Evolutionary conservation across 768 basidiomycete species (phyloP), one percentile per base, ranked within the genome.

Genomic region (Astraeus odoratus): DNA sequence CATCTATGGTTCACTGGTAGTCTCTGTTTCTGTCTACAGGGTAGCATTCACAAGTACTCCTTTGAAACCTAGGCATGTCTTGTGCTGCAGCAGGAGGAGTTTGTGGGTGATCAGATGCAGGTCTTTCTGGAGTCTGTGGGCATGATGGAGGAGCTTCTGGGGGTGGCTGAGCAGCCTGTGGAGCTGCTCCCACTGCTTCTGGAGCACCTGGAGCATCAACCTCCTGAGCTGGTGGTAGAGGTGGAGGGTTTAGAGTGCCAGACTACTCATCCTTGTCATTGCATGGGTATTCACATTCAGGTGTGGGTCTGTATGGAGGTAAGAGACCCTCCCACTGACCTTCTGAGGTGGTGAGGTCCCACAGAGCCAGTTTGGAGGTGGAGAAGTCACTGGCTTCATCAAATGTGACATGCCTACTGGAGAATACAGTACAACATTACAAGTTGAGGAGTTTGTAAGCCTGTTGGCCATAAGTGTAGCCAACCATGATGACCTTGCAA

Each of bases 401-500:
- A 35, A 34, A 43, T n/a, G 19, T 20, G 29, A 44, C 29, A 20
- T 44, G 43, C 20, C 19, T 5, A 22, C 27, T 18, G 12, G 40
- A 31, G 25, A 20, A 34, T 22, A 19, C 16, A 34, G 43, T 31
- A 12, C 27, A 30, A 6, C 23, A 12, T 22, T 19, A 13, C 16
- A 22, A 31, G 31, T 13, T 19, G 33, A 15, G 13, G 19, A 16
- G n/a, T n/a, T n/a, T n/a, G n/a, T n/a, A n/a, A n/a, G n/a, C n/a
- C n/a, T n/a, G n/a, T n/a, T n/a, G n/a, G 29, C 42, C 19, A 35
- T 34, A 22, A 19, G 43, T 35, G 22, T 34, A 44, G 22, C 43
- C 27, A 31, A 44, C 34, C 29, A 19, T 33, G 30, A 44, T 16
- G 34, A 8, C 31, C 24, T 37, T 37, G 15, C 33, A 6, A 15